Evolutionary conservation across 2,329 filamentous ascomycete species (phyloP).

Genomic region (Lithohypha guttulata): DNA sequence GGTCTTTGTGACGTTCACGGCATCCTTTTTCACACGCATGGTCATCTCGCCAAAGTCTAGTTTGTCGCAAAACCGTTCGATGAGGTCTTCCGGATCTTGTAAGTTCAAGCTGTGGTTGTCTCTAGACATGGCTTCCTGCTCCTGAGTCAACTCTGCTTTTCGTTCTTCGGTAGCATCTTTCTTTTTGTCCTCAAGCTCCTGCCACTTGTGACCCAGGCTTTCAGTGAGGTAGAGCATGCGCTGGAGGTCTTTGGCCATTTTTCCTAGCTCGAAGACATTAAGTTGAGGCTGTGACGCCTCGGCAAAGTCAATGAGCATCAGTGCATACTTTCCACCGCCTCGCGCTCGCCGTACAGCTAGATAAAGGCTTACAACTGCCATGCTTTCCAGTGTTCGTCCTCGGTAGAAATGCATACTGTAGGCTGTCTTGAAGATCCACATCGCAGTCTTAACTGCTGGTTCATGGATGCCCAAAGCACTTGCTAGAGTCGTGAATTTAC

Average conservation of each 20-base stretch:
- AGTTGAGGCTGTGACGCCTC: slow-evolving; percentile 47
- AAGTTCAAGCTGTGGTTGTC: slow-evolving; percentile 35
- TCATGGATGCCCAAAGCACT: slow-evolving; percentile 49
- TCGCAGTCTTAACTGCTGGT: slow-evolving; percentile 43
- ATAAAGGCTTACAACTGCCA: slow-evolving; percentile 85
- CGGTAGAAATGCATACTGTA: slow-evolving; percentile 68
- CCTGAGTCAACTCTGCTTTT: background rate
- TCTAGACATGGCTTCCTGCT: background rate
- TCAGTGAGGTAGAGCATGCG: slow-evolving; percentile 41
- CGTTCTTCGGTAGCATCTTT: background rate
- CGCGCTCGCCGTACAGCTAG: slow-evolving; percentile 57
- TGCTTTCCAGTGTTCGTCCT: slow-evolving; percentile 72
- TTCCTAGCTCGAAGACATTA: slow-evolving; percentile 86
- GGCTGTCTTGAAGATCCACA: slow-evolving; percentile 66
- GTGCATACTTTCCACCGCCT: slow-evolving; percentile 23
- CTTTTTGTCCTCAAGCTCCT: slow-evolving; percentile 19
- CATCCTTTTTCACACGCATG: slow-evolving; percentile 73
- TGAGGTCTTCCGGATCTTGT: slow-evolving; percentile 78
- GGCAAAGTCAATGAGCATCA: slow-evolving; percentile 93
- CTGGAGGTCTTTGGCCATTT: slow-evolving; percentile 75
- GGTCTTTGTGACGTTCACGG: slow-evolving; percentile 72
- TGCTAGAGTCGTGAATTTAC: slow-evolving; percentile 52
- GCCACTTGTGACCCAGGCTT: slow-evolving; percentile 7
- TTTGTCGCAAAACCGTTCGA: slow-evolving; percentile 80
- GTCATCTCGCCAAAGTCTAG: slow-evolving; percentile 75